Evolutionary conservation across 2,329 filamentous ascomycete genomes (phyloP), one percentile per base, ranked within the genome.

Genomic region (Epichloe gansuensis): DNA sequence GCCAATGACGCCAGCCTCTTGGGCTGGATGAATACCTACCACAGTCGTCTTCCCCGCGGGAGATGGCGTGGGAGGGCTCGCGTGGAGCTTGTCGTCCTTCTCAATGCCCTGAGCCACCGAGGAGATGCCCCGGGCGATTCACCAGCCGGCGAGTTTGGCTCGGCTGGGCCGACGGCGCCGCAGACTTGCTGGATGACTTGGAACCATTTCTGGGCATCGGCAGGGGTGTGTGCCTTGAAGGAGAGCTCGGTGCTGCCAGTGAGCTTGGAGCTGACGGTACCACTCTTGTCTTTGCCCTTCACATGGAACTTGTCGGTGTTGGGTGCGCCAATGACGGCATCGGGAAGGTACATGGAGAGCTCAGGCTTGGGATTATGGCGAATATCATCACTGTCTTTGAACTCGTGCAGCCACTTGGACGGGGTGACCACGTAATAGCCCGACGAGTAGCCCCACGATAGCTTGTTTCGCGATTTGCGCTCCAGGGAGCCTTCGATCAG

Each of bases 401-500:
- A 98, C 69, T 96, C 91, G 72, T 98, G 93, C 54, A 98, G 72
- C 71, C 85, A 98, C 63, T 88, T 89, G 53, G 87, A 80, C 0
- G 89, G 86, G 0, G 90, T 95, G 47, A 97, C 82, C 53, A 93
- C 91, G 65, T 95, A 98, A 75, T 94, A 95, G 52, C 80, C 82
- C 0, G 86, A 81, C 57, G 82, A 83, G 69, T 88, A 93, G 54
- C 86, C 85, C 70, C 85, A 81, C 21, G 78, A 78, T 35, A 89
- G 80, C 70, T 95, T 84, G 68, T 95, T 86, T 61, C 90, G 86
- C 56, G 86, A 89, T 72, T 95, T 97, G 64, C 89, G 85, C 74
- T 96, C 89, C 48, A 98, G 78, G 0, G 81, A 85, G 41, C 93
- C 93, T 62, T 95, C 88, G 59, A 97, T 88, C 49, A 96, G 71